Base-by-base conservation (phyloP, 805 yeast genomes). In the Brettanomyces custersianus region DNA sequence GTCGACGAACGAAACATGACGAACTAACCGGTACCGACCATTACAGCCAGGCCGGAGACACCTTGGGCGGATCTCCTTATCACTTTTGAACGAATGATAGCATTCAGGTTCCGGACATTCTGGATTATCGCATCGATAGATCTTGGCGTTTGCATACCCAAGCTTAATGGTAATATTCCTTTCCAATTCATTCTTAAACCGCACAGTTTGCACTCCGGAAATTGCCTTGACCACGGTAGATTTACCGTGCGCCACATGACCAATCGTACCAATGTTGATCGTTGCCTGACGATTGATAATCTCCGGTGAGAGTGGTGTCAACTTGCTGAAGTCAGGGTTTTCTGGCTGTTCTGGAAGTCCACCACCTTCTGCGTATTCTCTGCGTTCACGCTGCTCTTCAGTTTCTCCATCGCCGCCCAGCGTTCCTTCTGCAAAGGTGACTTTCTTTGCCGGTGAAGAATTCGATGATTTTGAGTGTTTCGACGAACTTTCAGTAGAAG, bases 231-330 rank as follows among this genome's bases (percentile, higher is more conserved):
- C 92, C 55, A 90, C 77, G 35, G 97, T 88, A 48, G 97, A 87
- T 67, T 90, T 90, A 66, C 98, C 98, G 68, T 92, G 97, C 65
- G 92, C 98, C 48, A 90, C 97, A 62, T 90, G 98, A 48, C 98
- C 98, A 58, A 90, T 90, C 56, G 97, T 90, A 64, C 99, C 99
- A 56, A 92, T 92, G 63, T 92, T 92, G 59, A 92, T 86, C 34
- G 99, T 92, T 43, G 99, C 99, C 68, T 92, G 99, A 74, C 98
- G 83, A 62, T 84, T 85, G 65, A 92, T 92, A 57, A 92, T 94
- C 55, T 88, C 98, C 37, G 95, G 92, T 6, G 94, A 80, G 43
- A 85, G 67, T 23, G 98, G 96, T 33, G 90, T 84, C 64, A 92
- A 65, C 46, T 65, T 57, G 28, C 81, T 47, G 53, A 90, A 81